Evolutionary conservation across 768 basidiomycete genomes (phyloP).

Genomic region (Hygrophoropsis aurantiaca): DNA sequence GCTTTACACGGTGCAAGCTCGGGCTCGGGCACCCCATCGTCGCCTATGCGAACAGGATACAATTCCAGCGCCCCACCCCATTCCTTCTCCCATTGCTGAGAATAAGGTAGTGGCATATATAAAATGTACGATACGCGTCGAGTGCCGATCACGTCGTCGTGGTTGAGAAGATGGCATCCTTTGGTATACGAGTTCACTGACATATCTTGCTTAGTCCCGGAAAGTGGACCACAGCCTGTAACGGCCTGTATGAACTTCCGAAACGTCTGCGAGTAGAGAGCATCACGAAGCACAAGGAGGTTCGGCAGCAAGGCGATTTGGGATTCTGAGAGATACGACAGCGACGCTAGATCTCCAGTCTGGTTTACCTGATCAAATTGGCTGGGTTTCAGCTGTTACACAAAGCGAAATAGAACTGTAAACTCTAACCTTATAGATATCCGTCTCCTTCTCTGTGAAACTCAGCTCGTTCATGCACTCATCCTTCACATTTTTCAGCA

Average conservation of each 20-base stretch:
- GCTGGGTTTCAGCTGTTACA: background rate
- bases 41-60: constrained; percentile 68
- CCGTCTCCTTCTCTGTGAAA: constrained; percentile 94
- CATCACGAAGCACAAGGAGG: constrained; percentile 81
- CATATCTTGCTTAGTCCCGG: constrained; percentile 92
- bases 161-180: constrained; percentile 93
- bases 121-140: constrained; percentile 95
- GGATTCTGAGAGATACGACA: constrained; percentile 77
- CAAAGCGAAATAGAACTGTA: background rate
- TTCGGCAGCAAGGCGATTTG: constrained; percentile 80
- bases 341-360: constrained; percentile 93
- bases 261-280: constrained; percentile 85
- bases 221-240: constrained; percentile 90
- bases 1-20: constrained; percentile 59
- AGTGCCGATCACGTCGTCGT: constrained; percentile 97
- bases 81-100: constrained; percentile 77
- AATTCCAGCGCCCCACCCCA: constrained; percentile 96
- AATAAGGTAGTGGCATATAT: constrained; percentile 84
- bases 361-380: constrained; percentile 74
- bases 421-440: constrained; percentile 88
- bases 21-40: constrained; percentile 66
- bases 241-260: constrained; percentile 80
- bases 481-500: constrained; percentile 79
- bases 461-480: constrained; percentile 77
- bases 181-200: constrained; percentile 89